Base-by-base conservation (phyloP, 2,329 filamentous ascomycete genomes). In the Celoporthe dispersa region DNA sequence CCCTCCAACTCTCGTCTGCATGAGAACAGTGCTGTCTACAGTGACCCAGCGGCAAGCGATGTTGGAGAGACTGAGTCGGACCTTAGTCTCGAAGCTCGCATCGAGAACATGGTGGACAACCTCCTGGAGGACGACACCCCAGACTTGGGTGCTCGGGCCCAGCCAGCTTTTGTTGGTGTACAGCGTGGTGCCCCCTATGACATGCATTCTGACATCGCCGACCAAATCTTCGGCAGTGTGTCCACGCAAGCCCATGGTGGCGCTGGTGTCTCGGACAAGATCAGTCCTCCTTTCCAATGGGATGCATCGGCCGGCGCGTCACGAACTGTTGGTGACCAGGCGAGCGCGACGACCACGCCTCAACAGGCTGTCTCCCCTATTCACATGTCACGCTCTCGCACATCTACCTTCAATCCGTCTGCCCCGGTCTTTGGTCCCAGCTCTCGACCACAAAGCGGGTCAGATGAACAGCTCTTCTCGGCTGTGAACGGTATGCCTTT, bases 161-260 rank as follows among this genome's bases (percentile, higher is more conserved):
- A 85, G 71, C 76, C 73, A 35, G 67, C 67, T 1, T 33, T 41
- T 37, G 12, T 25, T 59, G 64, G 61, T 3, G 70, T 66, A 11
- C 66, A 76, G 8, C 69, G 35, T 53, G 84, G 86, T 53, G 80
- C 84, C 3, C 87, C 84, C 1, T 88, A 88, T 71, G 87, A 85
- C 22, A 87, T 88, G 85, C 82, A 85, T 74, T 84, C 83, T 12
- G 76, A 80, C 2, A 86, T 84, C 9, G 84, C 86, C 35, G 83
- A 86, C 63, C 85, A 86, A 25, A 73, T 86, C 2, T 86, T 87
- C 72, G 84, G 80, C 37, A 78, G 81, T 57, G 74, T 82, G 57
- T 78, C 76, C 19, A 75, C 39, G 12, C 68, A 62, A 68, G 64
- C 33, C 7, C 37, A 33, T 5, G 22, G 8, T 7, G 37, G 51